These are phyloP conservation scores for Kurtzmaniella quercitrusa DNA, from an alignment of 1,139 yeast species.

Conservation along the genomic window DNA sequence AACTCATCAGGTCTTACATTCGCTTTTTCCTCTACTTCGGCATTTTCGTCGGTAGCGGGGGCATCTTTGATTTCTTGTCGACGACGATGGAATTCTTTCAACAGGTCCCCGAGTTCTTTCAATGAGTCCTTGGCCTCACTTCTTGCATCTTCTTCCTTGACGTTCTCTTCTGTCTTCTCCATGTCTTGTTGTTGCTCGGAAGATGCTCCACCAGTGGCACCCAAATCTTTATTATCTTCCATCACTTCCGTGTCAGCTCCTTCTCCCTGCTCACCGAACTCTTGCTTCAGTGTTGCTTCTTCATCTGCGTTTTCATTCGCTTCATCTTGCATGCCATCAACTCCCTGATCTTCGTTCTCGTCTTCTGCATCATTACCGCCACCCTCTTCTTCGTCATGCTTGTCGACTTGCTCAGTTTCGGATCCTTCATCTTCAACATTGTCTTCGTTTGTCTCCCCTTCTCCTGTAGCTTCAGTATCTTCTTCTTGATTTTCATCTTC, in stretches of 20 bases:
- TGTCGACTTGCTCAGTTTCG: constrained; percentile 14
- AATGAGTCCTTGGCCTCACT: constrained; percentile 76
- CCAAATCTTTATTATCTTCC: constrained; percentile 67
- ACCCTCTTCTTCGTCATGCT: constrained; percentile 21
- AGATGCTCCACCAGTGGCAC: constrained; percentile 64
- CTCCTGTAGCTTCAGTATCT: constrained; percentile 15
- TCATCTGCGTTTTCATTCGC: constrained; percentile 51
- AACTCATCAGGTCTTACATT: constrained; percentile 81
- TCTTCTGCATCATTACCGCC: constrained; percentile 23
- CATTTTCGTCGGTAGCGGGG: constrained; percentile 36
- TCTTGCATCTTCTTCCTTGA: constrained; percentile 56
- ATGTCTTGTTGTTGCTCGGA: constrained; percentile 43
- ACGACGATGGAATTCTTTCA: constrained; percentile 89
- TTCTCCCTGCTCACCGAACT: constrained; percentile 66
- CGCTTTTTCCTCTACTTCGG: constrained; percentile 44
- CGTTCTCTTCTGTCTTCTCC: constrained; percentile 23
- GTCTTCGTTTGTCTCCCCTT: constrained; percentile 22
- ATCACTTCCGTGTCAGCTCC: constrained; percentile 71
- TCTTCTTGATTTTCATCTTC: constrained; percentile 16
- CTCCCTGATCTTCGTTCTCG: constrained; percentile 29
- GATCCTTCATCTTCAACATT: constrained; percentile 21
- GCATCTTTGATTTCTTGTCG: constrained; percentile 79
- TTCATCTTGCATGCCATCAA: constrained; percentile 45
- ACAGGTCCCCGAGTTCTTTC: constrained; percentile 84
- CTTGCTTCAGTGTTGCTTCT: constrained; percentile 69